These are phyloP conservation scores for Luvunga scandens DNA, from an alignment of 345 rosid genomes.

Conservation along the genomic window DNA sequence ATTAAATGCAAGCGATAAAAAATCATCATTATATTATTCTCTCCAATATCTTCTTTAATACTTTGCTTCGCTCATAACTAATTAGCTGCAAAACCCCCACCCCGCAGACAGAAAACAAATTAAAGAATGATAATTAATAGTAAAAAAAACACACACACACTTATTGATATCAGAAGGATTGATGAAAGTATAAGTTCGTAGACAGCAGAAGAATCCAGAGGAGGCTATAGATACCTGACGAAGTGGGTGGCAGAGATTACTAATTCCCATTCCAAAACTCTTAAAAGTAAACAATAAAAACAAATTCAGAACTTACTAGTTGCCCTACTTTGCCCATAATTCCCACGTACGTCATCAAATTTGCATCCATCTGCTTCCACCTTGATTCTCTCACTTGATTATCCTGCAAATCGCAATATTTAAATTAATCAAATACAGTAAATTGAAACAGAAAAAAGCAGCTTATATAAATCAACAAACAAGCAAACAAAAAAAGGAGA, in stretches of 20 bases:
- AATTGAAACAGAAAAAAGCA: neutral
- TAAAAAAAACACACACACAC: neutral
- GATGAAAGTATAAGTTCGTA: neutral
- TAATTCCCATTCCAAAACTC: neutral
- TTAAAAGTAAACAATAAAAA: neutral
- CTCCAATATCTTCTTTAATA: neutral
- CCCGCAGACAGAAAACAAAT: neutral
- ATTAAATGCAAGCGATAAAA: neutral
- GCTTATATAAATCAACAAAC: neutral
- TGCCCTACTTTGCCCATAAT: neutral
- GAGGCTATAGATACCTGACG: neutral
- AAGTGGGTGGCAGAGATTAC: neutral
- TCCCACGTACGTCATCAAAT: neutral
- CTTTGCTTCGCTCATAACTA: neutral
- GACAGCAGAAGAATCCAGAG: neutral
- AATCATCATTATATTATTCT: neutral
- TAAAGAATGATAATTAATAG: neutral
- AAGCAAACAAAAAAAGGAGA: neutral
- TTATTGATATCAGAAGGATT: neutral
- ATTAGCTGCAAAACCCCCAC: neutral
- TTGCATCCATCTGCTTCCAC: neutral
- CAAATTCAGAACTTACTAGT: neutral
- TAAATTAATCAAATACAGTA: neutral
- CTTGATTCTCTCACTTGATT: neutral
- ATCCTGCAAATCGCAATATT: constrained; percentile 25